Base-by-base conservation (phyloP, 345 rosid genomes). In the Bretschneidera sinensis region DNA sequence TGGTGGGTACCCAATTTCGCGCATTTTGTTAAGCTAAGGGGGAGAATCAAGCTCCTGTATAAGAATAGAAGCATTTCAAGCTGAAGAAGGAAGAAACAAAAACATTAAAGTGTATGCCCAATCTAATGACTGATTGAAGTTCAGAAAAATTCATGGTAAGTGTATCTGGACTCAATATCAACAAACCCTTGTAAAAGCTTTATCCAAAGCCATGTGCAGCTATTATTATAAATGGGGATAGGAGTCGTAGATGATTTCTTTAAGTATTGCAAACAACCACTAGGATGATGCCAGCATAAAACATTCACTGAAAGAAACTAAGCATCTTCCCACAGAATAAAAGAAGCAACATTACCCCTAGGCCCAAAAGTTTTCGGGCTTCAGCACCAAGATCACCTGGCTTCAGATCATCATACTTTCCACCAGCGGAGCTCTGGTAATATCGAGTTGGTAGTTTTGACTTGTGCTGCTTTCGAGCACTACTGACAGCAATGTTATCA, bases 31-130 rank as follows among this genome's bases (percentile, higher is more conserved):
- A 57, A 91, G 91, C 99, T 96, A 95, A 14, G 99, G 97, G 43
- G 97, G 99, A 61, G 99, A 96, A 75, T 95, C 99, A n/a, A 91
- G 83, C 73, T 88, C 97, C 99, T 95, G 69, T 20, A 62, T 15
- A 34, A 54, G 45, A 60, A 56, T n/a, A n/a, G n/a, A n/a, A n/a
- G n/a, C n/a, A n/a, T n/a, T n/a, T n/a, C n/a, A n/a, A n/a, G n/a
- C n/a, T n/a, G n/a, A n/a, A n/a, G n/a, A n/a, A n/a, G n/a, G n/a
- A n/a, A n/a, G n/a, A n/a, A n/a, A n/a, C n/a, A n/a, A n/a, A n/a
- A n/a, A n/a, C n/a, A n/a, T n/a, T n/a, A n/a, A n/a, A n/a, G n/a
- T n/a, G n/a, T n/a, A n/a, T n/a, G n/a, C n/a, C n/a, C n/a, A n/a
- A n/a, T n/a, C n/a, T n/a, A n/a, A n/a, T n/a, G n/a, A n/a, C n/a